Conservation (phyloP, 495 filamentous ascomycete species). For the Aspergillus saccharolyticus region DNA sequence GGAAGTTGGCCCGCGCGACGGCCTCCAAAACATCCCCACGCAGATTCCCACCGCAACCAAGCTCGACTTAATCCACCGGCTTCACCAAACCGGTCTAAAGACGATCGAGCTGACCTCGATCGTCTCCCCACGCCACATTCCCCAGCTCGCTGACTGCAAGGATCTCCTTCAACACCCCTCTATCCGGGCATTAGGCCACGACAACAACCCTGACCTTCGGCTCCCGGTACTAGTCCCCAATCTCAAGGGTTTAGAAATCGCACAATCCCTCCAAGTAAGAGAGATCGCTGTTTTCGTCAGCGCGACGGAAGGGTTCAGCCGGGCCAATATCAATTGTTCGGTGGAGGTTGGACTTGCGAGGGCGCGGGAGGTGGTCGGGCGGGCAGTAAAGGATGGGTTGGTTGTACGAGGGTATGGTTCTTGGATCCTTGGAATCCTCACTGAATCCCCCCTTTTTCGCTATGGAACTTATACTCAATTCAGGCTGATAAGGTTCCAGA, state of each 20-base stretch:
- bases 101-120: constrained; percentile 43
- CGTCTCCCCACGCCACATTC: constrained; percentile 39
- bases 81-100: constrained; percentile 25
- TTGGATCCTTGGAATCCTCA: too few relatives aligned
- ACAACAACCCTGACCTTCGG: constrained; percentile 7
- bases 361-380: constrained; percentile 21
- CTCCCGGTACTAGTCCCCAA: constrained; percentile 42
- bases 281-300: constrained; percentile 43
- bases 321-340: constrained; percentile 40
- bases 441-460: too few relatives aligned
- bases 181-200: constrained; percentile 8
- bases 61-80: constrained; percentile 34
- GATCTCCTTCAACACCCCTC: constrained; percentile 23
- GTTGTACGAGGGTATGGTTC: constrained; percentile 37
- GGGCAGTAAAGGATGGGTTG: constrained; percentile 19
- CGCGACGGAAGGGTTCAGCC: constrained; percentile 40
- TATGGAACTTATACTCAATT: too few relatives aligned
- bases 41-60: constrained; percentile 34
- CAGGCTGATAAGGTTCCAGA: constrained; percentile 13
- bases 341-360: constrained; percentile 27
- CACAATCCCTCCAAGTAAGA: constrained; percentile 22
- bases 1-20: constrained; percentile 46
- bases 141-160: constrained; percentile 39
- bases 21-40: constrained; percentile 38
- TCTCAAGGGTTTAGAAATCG: constrained; percentile 36